Percentiles rank a stretch among this genome's conserved stretches.
Evolutionary conservation across 371 early-diverging fungal species (phyloP).

Genomic region (Syncephalastrum contaminatum): DNA sequence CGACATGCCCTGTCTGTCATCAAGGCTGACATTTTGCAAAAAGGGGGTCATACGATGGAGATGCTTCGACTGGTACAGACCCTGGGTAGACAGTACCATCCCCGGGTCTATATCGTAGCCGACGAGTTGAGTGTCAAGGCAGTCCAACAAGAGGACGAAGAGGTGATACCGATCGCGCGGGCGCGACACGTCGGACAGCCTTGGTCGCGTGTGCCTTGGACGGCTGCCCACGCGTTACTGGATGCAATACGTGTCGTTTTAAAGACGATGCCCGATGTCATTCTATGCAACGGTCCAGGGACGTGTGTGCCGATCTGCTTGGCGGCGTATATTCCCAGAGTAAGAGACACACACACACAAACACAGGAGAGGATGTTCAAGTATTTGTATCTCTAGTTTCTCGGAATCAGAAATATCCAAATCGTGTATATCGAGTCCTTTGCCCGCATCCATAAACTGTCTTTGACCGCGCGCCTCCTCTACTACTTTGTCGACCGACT

Average conservation of each 20-base stretch:
- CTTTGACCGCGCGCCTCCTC: conserved; percentile 82
- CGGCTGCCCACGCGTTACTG: conserved; percentile 44
- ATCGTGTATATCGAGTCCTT: conserved; percentile 89
- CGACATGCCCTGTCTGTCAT: conserved; percentile 7
- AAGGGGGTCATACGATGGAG: conserved; percentile 80
- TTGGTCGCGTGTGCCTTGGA: conserved; percentile 58
- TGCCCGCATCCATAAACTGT: conserved; percentile 83
- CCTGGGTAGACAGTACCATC: conserved; percentile 51
- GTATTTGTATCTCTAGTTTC: no score
- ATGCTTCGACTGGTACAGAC: conserved; percentile 67
- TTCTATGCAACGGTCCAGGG: conserved; percentile 93
- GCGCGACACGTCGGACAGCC: conserved; percentile 74
- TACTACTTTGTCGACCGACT: conserved; percentile 82
- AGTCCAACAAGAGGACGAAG: conserved; percentile 37
- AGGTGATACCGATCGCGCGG: conserved; percentile 54
- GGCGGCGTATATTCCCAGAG: conserved; percentile 58
- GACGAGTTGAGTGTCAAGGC: conserved; percentile 66
- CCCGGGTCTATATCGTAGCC: conserved; percentile 65
- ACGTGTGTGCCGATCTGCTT: conserved; percentile 85
- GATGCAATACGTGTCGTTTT: conserved; percentile 37
- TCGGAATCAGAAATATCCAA: conserved; percentile 58
- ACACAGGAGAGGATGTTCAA: no score
- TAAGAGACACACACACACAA: conserved; percentile 24
- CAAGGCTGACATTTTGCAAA: background rate
- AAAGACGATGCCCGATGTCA: conserved; percentile 51